These are phyloP conservation scores for Penicillium sp. DNA, from an alignment of 2,329 filamentous ascomycete genomes.

Conservation along the genomic window DNA sequence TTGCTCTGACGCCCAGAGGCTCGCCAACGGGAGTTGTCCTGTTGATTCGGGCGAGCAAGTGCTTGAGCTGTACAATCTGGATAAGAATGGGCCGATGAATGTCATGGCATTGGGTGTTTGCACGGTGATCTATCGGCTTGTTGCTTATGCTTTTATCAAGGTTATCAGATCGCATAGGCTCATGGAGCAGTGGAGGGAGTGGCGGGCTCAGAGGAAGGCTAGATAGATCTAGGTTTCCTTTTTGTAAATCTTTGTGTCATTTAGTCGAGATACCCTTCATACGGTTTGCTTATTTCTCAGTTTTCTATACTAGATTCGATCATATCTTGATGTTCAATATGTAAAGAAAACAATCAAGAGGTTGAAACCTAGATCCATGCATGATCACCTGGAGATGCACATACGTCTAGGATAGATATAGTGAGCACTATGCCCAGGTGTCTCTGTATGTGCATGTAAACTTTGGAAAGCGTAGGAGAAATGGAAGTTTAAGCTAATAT, in stretches of 20 bases:
- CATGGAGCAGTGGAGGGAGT: constrained; percentile 24
- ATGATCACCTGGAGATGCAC: no score
- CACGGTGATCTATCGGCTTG: constrained; percentile 62
- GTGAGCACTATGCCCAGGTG: not conserved
- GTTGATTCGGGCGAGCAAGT: constrained; percentile 67
- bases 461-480: not conserved
- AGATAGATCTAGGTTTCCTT: not conserved
- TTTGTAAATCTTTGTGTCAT: not conserved
- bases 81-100: constrained; percentile 61
- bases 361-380: not conserved
- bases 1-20: constrained; percentile 59
- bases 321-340: not conserved
- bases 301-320: not conserved
- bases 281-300: not conserved
- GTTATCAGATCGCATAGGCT: constrained; percentile 23
- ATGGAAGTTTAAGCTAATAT: not conserved
- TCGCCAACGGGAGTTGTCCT: constrained; percentile 61
- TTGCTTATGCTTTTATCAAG: constrained; percentile 45
- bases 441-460: not conserved
- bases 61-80: constrained; percentile 63
- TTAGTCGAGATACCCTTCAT: not conserved
- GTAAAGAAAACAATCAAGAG: not conserved
- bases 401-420: not conserved
- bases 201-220: constrained; percentile 12
- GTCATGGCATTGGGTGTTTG: constrained; percentile 62